A percentile compares a stretch with the other conserved stretches of the same genome.
Evolutionary conservation across 371 early-diverging fungal genomes (phyloP).

Genomic region (Cokeromyces recurvatus): DNA sequence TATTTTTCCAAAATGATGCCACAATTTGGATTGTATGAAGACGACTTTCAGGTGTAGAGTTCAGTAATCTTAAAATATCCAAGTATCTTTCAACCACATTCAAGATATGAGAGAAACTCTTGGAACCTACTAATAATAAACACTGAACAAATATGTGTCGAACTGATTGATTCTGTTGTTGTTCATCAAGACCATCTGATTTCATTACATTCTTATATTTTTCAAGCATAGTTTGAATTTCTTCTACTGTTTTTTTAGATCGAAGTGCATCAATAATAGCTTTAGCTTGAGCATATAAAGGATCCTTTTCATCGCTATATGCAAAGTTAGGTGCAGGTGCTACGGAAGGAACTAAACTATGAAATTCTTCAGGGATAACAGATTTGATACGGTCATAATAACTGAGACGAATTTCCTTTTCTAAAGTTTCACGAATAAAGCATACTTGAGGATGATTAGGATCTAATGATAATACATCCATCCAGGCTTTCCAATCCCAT

Average conservation of each 20-base stretch:
- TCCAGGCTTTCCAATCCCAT: slow-evolving; percentile 91
- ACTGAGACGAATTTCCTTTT: slow-evolving; percentile 72
- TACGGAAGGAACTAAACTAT: slow-evolving; percentile 52
- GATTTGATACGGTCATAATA: slow-evolving; percentile 87
- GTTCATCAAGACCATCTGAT: slow-evolving; percentile 24
- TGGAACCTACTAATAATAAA: slow-evolving; percentile 80
- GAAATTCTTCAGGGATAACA: slow-evolving; percentile 66
- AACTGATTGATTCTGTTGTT: slow-evolving; percentile 42
- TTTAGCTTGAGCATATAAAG: slow-evolving; percentile 54
- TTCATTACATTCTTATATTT: slow-evolving; percentile 38
- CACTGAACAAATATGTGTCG: slow-evolving; percentile 78
- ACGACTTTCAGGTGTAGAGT: slow-evolving; percentile 52
- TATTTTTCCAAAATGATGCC: slow-evolving; percentile 78
- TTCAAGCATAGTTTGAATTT: slow-evolving; percentile 49
- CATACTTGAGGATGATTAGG: slow-evolving; percentile 44
- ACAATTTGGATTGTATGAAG: slow-evolving; percentile 73
- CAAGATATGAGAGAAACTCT: slow-evolving; percentile 90
- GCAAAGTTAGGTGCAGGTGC: slow-evolving; percentile 71
- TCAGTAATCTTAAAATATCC: slow-evolving; percentile 59
- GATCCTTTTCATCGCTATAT: slow-evolving; percentile 49
- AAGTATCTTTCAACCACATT: slow-evolving; percentile 85
- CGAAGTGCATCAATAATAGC: slow-evolving; percentile 56
- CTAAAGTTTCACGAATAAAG: slow-evolving; percentile 82
- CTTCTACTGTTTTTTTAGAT: slow-evolving; percentile 60
- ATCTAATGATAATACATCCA: slow-evolving; percentile 37